A percentile compares a stretch with the other conserved stretches of the same genome.
Evolutionary conservation across 257 asterid genomes (phyloP).

Genomic region (Linaria vulgaris): DNA sequence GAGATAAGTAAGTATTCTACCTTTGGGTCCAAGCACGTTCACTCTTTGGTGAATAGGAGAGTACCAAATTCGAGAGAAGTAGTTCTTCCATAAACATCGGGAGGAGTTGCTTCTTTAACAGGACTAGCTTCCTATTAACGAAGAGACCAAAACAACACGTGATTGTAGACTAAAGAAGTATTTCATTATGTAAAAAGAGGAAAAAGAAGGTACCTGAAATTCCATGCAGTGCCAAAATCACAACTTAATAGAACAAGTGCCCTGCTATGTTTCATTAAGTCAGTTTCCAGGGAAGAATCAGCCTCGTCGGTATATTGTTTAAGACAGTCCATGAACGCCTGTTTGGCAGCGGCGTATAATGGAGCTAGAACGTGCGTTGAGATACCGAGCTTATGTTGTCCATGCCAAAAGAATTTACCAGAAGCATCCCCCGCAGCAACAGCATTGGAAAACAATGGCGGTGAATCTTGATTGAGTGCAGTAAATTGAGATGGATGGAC

Average conservation of each 20-base stretch:
- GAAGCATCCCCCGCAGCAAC: too few species aligned
- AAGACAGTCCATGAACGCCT: constrained; percentile 62
- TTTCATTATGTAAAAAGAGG: too few species aligned
- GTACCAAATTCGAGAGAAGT: constrained; percentile 58
- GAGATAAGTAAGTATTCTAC: constrained; percentile 34
- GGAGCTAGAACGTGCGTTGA: constrained; percentile 59
- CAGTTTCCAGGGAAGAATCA: constrained; percentile 49
- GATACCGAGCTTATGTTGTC: constrained; percentile 79
- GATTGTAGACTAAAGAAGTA: too few species aligned
- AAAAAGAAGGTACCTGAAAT: constrained; percentile 55
- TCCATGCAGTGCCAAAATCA: constrained; percentile 96
- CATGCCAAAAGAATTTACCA: constrained; percentile 56
- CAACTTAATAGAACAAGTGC: constrained; percentile 75
- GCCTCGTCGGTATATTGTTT: constrained; percentile 40
- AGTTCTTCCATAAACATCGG: constrained; percentile 67
- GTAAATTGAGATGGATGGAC: constrained; percentile 81
- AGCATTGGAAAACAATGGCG: too few species aligned
- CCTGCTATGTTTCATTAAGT: constrained; percentile 83
- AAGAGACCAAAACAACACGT: constrained; percentile 15
- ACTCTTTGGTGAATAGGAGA: constrained; percentile 86
- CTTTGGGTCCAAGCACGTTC: constrained; percentile 96
- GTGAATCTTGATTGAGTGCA: constrained; percentile 45
- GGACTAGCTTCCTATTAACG: constrained; percentile 57
- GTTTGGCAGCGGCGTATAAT: constrained; percentile 64
- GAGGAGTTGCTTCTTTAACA: constrained; percentile 48